Evolutionary conservation across 2,329 filamentous ascomycete genomes (phyloP).

Genomic region (Pseudopyrenochaeta lycopersici): DNA sequence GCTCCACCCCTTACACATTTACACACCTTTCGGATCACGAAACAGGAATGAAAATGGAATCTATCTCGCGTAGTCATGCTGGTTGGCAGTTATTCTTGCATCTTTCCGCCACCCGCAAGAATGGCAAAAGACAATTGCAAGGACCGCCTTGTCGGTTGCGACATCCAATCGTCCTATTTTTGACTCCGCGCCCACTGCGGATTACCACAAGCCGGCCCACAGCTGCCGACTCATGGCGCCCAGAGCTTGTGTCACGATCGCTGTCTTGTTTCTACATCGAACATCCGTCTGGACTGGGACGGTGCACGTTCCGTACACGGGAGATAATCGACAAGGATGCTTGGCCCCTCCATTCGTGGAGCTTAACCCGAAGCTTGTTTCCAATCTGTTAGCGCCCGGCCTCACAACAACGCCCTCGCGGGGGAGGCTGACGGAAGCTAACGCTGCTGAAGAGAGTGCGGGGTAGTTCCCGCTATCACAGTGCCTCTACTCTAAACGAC

Average conservation of each 20-base stretch:
- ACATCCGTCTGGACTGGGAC: slow-evolving; percentile 9
- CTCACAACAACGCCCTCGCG: slow-evolving; percentile 15
- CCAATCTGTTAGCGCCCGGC: slow-evolving; percentile 21
- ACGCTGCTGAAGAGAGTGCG: slow-evolving; percentile 24
- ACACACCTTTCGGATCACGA: not conserved
- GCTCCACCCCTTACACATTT: not conserved
- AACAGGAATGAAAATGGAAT: not conserved
- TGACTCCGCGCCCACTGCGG: not conserved
- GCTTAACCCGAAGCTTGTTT: slow-evolving; percentile 40
- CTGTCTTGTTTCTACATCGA: slow-evolving; percentile 11
- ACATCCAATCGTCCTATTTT: not conserved
- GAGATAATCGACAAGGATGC: slow-evolving; percentile 34
- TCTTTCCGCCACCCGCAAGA: not conserved
- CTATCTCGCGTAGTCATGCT: not conserved
- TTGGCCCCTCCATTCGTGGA: slow-evolving; percentile 29
- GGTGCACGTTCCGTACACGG: slow-evolving; percentile 20
- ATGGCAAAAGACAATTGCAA: not conserved
- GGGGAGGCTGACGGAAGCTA: slow-evolving; percentile 38
- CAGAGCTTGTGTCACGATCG: slow-evolving; percentile 11
- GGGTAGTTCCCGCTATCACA: slow-evolving; percentile 21
- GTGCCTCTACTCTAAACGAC: not conserved
- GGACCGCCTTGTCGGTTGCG: not conserved
- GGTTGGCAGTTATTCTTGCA: not conserved
- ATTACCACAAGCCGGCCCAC: not conserved
- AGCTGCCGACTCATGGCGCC: slow-evolving; percentile 1